Conservation (phyloP, 164 flowering plant species). For the Vitis vinifera region ASM3070453v1 NC_081807.1:3082001-3082500, state of each 20-base stretch:
- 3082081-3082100: no score
- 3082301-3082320: constrained; percentile 54
- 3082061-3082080: no score
- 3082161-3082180: no score
- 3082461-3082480: constrained; percentile 97
- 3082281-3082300: constrained; percentile 57
- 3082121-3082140: no score
- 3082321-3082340: constrained; percentile 29
- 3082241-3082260: not conserved
- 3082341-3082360: constrained; percentile 48
- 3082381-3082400: constrained; percentile 79
- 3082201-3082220: no score
- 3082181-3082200: no score
- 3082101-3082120: no score
- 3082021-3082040: no score
- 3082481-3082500: constrained; percentile 17
- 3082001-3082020: no score
- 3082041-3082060: no score
- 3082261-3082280: constrained; percentile 66
- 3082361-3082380: constrained; percentile 64
- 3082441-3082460: constrained; percentile 93
- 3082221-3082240: no score
- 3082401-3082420: constrained; percentile 87
- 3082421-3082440: constrained; percentile 81
- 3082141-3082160: no score